Percentiles rank a stretch among this genome's conserved stretches.
These are phyloP conservation scores for Termitomyces bulborhizus DNA, from an alignment of 768 basidiomycete species.

Conservation along the genomic window DNA sequence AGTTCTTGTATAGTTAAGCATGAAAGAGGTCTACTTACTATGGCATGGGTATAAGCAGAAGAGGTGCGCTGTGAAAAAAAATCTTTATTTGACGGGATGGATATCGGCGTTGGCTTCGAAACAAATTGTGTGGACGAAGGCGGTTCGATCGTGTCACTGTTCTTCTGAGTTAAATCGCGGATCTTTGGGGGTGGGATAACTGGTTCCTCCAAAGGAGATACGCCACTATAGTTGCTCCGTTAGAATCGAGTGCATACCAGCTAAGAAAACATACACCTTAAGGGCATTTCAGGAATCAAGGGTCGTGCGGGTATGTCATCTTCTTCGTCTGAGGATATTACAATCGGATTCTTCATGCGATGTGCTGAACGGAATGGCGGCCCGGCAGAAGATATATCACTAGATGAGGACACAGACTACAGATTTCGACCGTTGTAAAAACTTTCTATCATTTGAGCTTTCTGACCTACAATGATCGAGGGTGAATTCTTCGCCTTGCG, in stretches of 20 bases:
- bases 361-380: constrained; percentile 5
- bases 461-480: constrained; percentile 22
- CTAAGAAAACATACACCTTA: constrained; percentile 1
- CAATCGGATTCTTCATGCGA: constrained; percentile 11
- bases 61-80: constrained; percentile 8
- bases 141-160: constrained; percentile 4
- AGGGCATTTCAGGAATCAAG: constrained; percentile 6
- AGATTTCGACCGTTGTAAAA: not conserved
- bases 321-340: constrained; percentile 33
- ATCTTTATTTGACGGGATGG: constrained; percentile 29
- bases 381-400: constrained; percentile 15
- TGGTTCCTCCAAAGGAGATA: not conserved
- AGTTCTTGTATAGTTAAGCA: not conserved
- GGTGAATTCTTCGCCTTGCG: constrained; percentile 15
- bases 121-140: constrained; percentile 11
- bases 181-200: constrained; percentile 5
- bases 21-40: not conserved
- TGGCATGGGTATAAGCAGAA: not conserved
- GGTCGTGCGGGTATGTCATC: constrained; percentile 14
- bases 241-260: not conserved
- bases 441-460: not conserved
- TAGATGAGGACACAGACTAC: constrained; percentile 25
- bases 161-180: constrained; percentile 8
- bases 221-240: not conserved
- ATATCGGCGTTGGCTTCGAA: constrained; percentile 19